phyloP scores from a whole-genome alignment of 73 alveolate species.

The Urostyla sp. region DNA sequence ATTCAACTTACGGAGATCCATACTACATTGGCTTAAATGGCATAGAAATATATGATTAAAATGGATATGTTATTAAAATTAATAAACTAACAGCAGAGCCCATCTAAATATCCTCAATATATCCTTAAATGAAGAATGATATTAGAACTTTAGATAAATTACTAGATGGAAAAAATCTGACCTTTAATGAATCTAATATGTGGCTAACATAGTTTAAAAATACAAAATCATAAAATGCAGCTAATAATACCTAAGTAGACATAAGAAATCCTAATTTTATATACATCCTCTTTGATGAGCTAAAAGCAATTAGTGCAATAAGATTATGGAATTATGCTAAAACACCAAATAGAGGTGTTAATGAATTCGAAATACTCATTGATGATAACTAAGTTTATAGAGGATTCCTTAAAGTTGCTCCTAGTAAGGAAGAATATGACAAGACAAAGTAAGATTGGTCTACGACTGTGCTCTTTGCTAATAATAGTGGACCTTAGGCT shows the following conservation, averaged over 20 bases:
- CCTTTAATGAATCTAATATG: slow-evolving; percentile 82
- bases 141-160: slow-evolving; percentile 82
- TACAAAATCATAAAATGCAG: slow-evolving; percentile 70
- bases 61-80: slow-evolving; percentile 55
- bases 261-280: slow-evolving; percentile 61
- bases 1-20: slow-evolving; percentile 86
- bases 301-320: slow-evolving; percentile 68
- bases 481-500: too few relatives aligned
- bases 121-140: slow-evolving; percentile 76
- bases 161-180: slow-evolving; percentile 79
- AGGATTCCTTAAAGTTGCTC: slow-evolving; percentile 62
- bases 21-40: slow-evolving; percentile 90
- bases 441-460: slow-evolving; percentile 53
- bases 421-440: background rate
- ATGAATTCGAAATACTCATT: slow-evolving; percentile 78
- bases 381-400: slow-evolving; percentile 82
- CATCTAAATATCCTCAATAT: slow-evolving; percentile 1
- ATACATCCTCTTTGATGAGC: slow-evolving; percentile 66
- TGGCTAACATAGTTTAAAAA: slow-evolving; percentile 91
- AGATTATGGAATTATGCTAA: slow-evolving; percentile 86
- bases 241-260: slow-evolving; percentile 52
- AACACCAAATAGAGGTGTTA: slow-evolving; percentile 87
- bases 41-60: slow-evolving; percentile 74
- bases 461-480: slow-evolving; percentile 49
- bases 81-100: slow-evolving; percentile 49